Evolutionary conservation across 2,329 filamentous ascomycete genomes (phyloP).

Genomic region (Cercospora zeina): DNA sequence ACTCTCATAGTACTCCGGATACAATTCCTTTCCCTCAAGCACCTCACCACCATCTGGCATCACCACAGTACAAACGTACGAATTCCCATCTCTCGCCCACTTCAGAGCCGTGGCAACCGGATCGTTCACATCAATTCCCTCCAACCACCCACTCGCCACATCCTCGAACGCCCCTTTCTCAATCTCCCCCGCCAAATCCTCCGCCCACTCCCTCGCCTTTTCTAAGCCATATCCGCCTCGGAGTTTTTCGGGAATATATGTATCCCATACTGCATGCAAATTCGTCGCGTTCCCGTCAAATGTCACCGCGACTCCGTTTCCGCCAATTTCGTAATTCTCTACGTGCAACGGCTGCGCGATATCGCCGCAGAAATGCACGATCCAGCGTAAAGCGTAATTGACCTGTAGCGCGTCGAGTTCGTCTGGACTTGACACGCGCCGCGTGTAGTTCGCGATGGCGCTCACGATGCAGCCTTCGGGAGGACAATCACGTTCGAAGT

Average conservation of each 20-base stretch:
- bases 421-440: slow-evolving; percentile 40
- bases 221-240: slow-evolving; percentile 44
- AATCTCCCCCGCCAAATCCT: slow-evolving; percentile 42
- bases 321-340: slow-evolving; percentile 49
- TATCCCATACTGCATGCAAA: slow-evolving; percentile 50
- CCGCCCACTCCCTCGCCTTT: slow-evolving; percentile 45
- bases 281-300: slow-evolving; percentile 47
- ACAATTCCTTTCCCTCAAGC: slow-evolving; percentile 43
- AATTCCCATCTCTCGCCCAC: slow-evolving; percentile 49
- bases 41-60: slow-evolving; percentile 43
- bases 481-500: slow-evolving; percentile 55
- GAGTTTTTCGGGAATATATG: slow-evolving; percentile 47
- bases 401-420: slow-evolving; percentile 37
- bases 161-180: slow-evolving; percentile 44
- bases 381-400: slow-evolving; percentile 51
- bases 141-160: slow-evolving; percentile 41
- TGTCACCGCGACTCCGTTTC: slow-evolving; percentile 48
- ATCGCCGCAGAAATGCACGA: slow-evolving; percentile 65
- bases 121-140: slow-evolving; percentile 42
- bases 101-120: slow-evolving; percentile 42
- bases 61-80: slow-evolving; percentile 47
- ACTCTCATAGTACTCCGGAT: slow-evolving; percentile 37
- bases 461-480: slow-evolving; percentile 53
- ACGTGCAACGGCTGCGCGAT: slow-evolving; percentile 64
- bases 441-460: slow-evolving; percentile 57